Percentiles rank a stretch among this genome's conserved stretches.
phyloP scores from a whole-genome alignment of 805 yeast species.

The Candida pseudofarinosa region DNA sequence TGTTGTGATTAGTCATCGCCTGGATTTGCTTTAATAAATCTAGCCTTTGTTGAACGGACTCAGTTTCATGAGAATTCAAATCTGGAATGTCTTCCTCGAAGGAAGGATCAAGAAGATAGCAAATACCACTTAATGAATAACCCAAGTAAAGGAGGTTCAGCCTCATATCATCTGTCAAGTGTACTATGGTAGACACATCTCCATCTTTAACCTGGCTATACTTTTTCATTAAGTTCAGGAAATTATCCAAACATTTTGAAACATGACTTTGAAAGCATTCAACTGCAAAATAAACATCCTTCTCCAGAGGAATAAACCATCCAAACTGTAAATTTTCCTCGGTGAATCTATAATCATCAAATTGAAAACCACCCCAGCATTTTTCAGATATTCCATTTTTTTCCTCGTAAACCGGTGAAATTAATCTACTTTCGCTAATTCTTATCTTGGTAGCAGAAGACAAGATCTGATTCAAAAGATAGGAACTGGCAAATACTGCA shows the following conservation, averaged over 20 bases:
- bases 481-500: slow-evolving; percentile 55
- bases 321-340: slow-evolving; percentile 48
- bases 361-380: slow-evolving; percentile 76
- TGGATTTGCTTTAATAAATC: slow-evolving; percentile 29
- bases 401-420: slow-evolving; percentile 41
- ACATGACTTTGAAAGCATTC: slow-evolving; percentile 51
- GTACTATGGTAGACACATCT: slow-evolving; percentile 19
- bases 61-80: slow-evolving; percentile 24
- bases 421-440: slow-evolving; percentile 50
- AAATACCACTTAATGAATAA: slow-evolving; percentile 62
- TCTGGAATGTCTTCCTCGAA: slow-evolving; percentile 47
- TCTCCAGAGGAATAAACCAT: slow-evolving; percentile 71
- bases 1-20: slow-evolving; percentile 16
- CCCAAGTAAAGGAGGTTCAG: slow-evolving; percentile 55
- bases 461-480: slow-evolving; percentile 63
- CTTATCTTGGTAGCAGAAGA: slow-evolving; percentile 61
- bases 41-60: slow-evolving; percentile 33
- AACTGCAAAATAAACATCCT: slow-evolving; percentile 58
- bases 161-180: slow-evolving; percentile 49
- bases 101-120: slow-evolving; percentile 71
- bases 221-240: slow-evolving; percentile 33
- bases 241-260: slow-evolving; percentile 37
- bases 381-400: slow-evolving; percentile 41
- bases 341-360: slow-evolving; percentile 47
- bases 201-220: slow-evolving; percentile 13